Evolutionary conservation across 2,329 filamentous ascomycete genomes (phyloP).

Genomic region (Pseudogymnoascus sp.): DNA sequence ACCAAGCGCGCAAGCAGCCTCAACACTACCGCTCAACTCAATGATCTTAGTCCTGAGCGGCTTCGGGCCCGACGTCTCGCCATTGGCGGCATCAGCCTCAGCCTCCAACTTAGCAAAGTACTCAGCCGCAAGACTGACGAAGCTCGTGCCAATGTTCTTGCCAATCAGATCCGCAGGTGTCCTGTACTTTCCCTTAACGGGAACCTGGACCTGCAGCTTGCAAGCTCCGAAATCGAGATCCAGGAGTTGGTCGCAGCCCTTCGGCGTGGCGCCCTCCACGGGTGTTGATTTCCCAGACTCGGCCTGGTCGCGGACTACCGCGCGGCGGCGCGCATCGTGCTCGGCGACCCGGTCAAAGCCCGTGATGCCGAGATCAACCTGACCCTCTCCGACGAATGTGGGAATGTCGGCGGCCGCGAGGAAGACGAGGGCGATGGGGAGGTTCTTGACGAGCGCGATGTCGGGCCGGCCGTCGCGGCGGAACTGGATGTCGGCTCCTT

Average conservation of each 20-base stretch:
- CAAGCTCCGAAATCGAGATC: conserved; percentile 87
- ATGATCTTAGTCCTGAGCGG: conserved; percentile 82
- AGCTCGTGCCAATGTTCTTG: conserved; percentile 92
- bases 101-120: conserved; percentile 79
- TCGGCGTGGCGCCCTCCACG: conserved; percentile 36
- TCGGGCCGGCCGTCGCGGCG: conserved; percentile 90
- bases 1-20: conserved; percentile 90
- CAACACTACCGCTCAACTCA: conserved; percentile 91
- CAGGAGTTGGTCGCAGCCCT: conserved; percentile 70
- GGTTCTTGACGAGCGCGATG: conserved; percentile 96
- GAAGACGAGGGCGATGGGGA: conserved; percentile 91
- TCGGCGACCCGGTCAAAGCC: conserved; percentile 89
- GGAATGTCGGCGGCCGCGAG: conserved; percentile 96
- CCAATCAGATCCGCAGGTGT: conserved; percentile 75
- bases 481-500: conserved; percentile 95
- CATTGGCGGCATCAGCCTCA: conserved; percentile 33
- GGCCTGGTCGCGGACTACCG: conserved; percentile 41
- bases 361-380: conserved; percentile 90
- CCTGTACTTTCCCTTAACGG: conserved; percentile 68
- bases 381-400: conserved; percentile 91
- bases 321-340: conserved; percentile 63
- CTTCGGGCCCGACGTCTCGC: conserved; percentile 33
- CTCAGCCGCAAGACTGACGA: conserved; percentile 72
- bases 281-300: conserved; percentile 41
- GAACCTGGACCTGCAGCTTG: conserved; percentile 95